Conservation (phyloP, 2,329 filamentous ascomycete genomes). For the Verruconis gallopava region DNA sequence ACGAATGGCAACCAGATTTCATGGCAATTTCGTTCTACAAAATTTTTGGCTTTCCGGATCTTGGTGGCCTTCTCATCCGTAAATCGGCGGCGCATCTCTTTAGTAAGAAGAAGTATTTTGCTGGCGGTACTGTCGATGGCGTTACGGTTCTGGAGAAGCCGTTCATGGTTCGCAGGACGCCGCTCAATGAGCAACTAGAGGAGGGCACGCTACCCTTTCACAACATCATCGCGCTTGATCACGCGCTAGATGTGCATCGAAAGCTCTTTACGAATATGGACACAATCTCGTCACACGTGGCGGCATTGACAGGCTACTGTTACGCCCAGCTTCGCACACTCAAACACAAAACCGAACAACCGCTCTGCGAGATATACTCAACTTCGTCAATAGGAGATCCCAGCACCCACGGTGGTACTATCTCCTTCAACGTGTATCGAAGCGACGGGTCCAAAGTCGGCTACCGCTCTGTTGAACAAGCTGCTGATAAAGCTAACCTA, state of each 20-base stretch:
- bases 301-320: conserved; percentile 38
- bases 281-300: conserved; percentile 45
- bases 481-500: conserved; percentile 42
- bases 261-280: conserved; percentile 45
- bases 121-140: conserved; percentile 53
- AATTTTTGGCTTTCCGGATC: conserved; percentile 52
- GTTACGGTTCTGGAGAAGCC: conserved; percentile 30
- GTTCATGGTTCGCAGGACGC: conserved; percentile 35
- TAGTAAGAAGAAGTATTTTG: conserved; percentile 48
- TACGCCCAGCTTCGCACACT: conserved; percentile 36
- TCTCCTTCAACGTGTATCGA: conserved; percentile 50
- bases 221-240: conserved; percentile 48
- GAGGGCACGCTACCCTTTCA: conserved; percentile 56
- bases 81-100: conserved; percentile 43
- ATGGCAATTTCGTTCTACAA: conserved; percentile 51
- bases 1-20: conserved; percentile 45
- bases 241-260: conserved; percentile 44
- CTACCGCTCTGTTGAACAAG: conserved; percentile 45
- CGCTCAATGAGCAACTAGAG: conserved; percentile 47
- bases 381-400: conserved; percentile 36
- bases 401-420: conserved; percentile 46
- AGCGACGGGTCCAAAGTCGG: conserved; percentile 40
- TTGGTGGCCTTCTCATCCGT: conserved; percentile 47
- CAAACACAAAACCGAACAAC: conserved; percentile 39
- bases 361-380: conserved; percentile 43